These are phyloP conservation scores for Daldinia grandis DNA, from an alignment of 495 filamentous ascomycete species.

Conservation along the genomic window DNA sequence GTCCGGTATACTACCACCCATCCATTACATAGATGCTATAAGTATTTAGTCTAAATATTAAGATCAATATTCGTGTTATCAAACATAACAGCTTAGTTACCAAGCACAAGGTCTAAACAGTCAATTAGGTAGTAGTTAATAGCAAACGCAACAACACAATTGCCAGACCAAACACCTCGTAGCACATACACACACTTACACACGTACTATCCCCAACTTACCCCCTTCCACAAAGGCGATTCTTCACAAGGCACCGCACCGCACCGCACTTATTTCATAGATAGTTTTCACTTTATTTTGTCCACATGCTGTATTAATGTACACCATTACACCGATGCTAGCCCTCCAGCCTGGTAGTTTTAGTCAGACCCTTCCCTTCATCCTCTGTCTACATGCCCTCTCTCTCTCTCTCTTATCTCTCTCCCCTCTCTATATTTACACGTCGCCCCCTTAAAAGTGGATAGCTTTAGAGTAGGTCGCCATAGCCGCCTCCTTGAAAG, in stretches of 20 bases:
- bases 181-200: background rate
- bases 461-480: conserved; percentile 95
- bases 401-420: background rate
- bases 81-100: background rate
- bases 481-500: conserved; percentile 99
- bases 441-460: conserved; percentile 73
- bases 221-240: background rate
- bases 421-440: conserved; percentile 44
- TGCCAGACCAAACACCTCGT: background rate
- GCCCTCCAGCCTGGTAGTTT: conserved; percentile 11
- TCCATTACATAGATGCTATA: background rate
- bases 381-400: background rate
- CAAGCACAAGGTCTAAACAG: background rate
- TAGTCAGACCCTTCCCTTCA: background rate
- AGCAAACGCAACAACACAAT: background rate
- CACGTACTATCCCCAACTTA: background rate
- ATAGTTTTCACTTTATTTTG: conserved; percentile 17
- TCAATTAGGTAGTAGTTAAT: background rate
- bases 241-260: background rate
- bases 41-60: background rate
- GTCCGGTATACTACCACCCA: background rate
- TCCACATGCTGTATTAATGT: conserved; percentile 45
- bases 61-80: background rate
- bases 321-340: conserved; percentile 49
- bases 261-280: background rate